Percentiles rank a stretch among this genome's conserved stretches.
Conservation (phyloP, 306 rosid genomes). For the Gillenia trifoliata region DNA sequence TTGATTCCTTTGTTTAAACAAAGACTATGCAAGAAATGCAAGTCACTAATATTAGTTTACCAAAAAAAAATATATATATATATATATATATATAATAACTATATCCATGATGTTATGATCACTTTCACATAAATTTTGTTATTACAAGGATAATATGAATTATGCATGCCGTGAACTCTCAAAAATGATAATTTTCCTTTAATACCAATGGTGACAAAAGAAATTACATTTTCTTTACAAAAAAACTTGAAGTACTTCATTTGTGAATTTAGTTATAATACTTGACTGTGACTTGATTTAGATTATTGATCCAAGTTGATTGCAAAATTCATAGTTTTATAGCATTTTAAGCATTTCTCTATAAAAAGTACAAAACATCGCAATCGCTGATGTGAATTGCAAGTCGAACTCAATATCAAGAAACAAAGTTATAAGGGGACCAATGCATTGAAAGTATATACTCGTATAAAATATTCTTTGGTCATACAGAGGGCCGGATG, state of each 20-base stretch:
- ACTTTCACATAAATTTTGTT: not conserved
- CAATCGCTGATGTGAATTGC: not conserved
- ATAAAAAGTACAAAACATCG: not conserved
- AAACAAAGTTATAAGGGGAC: no score
- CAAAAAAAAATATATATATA: no score
- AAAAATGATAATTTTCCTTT: no score
- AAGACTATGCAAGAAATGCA: not conserved
- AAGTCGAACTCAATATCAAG: no score
- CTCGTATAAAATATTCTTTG: not conserved
- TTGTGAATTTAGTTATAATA: not conserved
- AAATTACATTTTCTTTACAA: not conserved
- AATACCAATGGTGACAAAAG: not conserved
- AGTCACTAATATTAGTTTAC: not conserved
- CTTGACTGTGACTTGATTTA: not conserved
- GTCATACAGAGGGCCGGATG: not conserved
- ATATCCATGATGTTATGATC: not conserved
- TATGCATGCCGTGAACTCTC: no score
- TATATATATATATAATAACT: no score
- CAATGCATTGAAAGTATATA: not conserved
- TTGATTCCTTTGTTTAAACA: not conserved
- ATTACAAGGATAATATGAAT: not conserved
- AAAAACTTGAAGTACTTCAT: not conserved
- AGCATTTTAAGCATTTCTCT: not conserved
- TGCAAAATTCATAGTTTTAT: not conserved
- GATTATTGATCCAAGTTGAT: not conserved